A percentile compares a stretch with the other conserved stretches of the same genome.
phyloP scores from a whole-genome alignment of 169 alveolate species.

The Cryptosporidium parvum region DNA sequence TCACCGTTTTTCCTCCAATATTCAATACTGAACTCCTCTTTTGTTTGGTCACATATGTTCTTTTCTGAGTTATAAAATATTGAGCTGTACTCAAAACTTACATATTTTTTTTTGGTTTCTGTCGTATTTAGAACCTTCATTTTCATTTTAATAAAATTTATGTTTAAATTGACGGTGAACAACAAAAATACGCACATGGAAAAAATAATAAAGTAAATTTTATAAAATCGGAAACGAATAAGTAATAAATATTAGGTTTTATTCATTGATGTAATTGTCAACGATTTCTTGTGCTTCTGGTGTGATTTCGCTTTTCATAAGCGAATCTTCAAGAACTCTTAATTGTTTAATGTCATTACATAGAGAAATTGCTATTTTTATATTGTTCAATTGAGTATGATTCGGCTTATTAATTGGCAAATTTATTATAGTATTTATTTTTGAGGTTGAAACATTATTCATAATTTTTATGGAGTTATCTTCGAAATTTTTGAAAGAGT shows the following conservation, averaged over 20 bases:
- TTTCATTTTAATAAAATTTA: not conserved
- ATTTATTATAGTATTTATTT: not conserved
- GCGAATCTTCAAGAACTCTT: slow-evolving; percentile 18
- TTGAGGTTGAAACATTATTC: not conserved
- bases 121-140: not conserved
- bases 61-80: not conserved
- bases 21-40: slow-evolving; percentile 10
- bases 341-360: slow-evolving; percentile 32
- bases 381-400: slow-evolving; percentile 20
- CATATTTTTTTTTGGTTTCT: not conserved
- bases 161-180: not conserved
- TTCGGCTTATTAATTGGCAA: not conserved
- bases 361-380: slow-evolving; percentile 36
- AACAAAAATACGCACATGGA: not conserved
- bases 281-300: slow-evolving; percentile 36
- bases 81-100: not conserved
- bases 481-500: not conserved
- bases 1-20: slow-evolving; percentile 32
- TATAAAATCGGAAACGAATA: not conserved
- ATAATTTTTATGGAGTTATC: not conserved
- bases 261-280: slow-evolving; percentile 1
- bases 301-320: slow-evolving; percentile 17
- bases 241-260: not conserved
- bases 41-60: not conserved
- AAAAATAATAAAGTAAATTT: slow-evolving; percentile 7